These are phyloP conservation scores for Jatropha curcas DNA, from an alignment of 345 rosid genomes.

Conservation along the genomic window DNA sequence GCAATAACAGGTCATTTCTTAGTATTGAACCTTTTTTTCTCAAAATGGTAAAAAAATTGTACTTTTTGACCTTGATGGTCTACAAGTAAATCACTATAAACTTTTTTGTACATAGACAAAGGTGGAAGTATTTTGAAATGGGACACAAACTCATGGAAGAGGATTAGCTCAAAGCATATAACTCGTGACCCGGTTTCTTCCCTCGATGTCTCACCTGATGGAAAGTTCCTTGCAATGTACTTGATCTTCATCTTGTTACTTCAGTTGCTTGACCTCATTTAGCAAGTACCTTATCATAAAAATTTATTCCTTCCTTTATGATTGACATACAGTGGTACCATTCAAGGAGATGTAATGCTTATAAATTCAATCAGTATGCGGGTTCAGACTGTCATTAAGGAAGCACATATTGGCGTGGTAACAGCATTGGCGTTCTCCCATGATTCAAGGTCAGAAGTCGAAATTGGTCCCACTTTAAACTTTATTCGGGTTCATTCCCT, in stretches of 20 bases:
- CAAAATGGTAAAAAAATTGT: too few species aligned
- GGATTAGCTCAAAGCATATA: constrained; percentile 53
- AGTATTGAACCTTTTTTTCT: not conserved
- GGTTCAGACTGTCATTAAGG: constrained; percentile 43
- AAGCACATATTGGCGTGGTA: constrained; percentile 87
- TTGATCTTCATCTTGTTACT: constrained; percentile 6
- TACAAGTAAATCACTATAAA: constrained; percentile 5
- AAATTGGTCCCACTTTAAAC: not conserved
- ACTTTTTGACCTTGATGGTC: not conserved
- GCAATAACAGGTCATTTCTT: constrained; percentile 66
- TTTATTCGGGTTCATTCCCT: not conserved
- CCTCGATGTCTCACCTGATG: constrained; percentile 79
- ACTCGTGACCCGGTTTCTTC: constrained; percentile 57
- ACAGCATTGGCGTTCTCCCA: constrained; percentile 78
- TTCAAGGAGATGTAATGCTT: constrained; percentile 63
- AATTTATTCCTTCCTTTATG: constrained; percentile 1
- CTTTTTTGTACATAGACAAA: constrained; percentile 39
- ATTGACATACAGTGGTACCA: constrained; percentile 61
- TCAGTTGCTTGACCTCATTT: constrained; percentile 12
- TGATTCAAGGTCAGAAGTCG: constrained; percentile 68
- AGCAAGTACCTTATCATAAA: not conserved
- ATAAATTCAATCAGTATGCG: constrained; percentile 52
- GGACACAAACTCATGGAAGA: constrained; percentile 68
- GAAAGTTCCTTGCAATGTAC: constrained; percentile 80
- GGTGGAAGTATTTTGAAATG: constrained; percentile 74